Evolutionary conservation across 257 asterid species (phyloP).

Genomic region (Solanum appendiculatum): DNA sequence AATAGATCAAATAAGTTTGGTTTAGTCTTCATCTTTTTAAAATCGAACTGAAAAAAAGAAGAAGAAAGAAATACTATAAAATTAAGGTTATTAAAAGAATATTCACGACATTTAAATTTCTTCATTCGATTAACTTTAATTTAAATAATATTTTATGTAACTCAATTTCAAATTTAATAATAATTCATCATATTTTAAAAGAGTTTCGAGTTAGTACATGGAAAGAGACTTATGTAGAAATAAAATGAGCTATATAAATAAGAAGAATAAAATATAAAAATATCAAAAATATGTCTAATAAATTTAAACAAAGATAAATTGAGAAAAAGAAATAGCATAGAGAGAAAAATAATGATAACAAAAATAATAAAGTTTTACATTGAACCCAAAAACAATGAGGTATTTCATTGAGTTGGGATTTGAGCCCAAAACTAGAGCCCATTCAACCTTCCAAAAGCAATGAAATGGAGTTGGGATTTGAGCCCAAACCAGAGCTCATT

Average conservation of each 20-base stretch:
- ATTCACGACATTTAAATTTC: background rate
- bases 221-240: background rate
- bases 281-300: background rate
- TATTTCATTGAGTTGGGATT: background rate
- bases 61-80: no score
- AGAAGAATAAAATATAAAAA: no score
- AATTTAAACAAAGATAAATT: background rate
- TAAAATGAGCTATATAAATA: background rate
- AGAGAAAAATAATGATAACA: background rate
- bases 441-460: background rate
- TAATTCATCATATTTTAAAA: background rate
- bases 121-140: background rate
- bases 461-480: background rate
- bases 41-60: no score
- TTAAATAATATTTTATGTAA: no score
- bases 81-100: background rate
- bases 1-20: no score
- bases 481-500: background rate
- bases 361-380: background rate
- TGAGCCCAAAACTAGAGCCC: background rate
- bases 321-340: background rate
- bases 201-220: background rate
- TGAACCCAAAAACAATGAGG: background rate
- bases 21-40: no score
- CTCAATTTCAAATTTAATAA: background rate